Percentiles rank a stretch among this genome's conserved stretches.
phyloP scores from a whole-genome alignment of 352 stramenopile genomes.

The Globisporangium cederbergense region DNA sequence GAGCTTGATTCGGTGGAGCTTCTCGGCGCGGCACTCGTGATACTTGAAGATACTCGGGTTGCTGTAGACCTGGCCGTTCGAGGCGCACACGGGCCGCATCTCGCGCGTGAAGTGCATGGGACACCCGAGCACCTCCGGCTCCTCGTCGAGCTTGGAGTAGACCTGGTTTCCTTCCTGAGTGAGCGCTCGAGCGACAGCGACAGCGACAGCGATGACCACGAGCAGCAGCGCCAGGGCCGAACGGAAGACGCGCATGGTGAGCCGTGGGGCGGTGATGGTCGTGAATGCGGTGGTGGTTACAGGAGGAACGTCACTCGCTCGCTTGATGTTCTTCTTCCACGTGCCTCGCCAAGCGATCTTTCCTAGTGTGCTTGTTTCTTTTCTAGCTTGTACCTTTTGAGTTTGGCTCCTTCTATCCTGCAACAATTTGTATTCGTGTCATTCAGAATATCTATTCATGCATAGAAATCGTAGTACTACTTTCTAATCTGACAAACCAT shows the following conservation, averaged over 20 bases:
- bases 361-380: not conserved
- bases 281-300: not conserved
- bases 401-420: not conserved
- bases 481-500: too few species aligned
- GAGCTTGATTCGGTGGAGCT: slow-evolving; percentile 29
- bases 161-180: not conserved
- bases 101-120: slow-evolving; percentile 44
- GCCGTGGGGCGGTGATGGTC: not conserved
- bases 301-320: not conserved
- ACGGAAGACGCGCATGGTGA: not conserved
- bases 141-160: slow-evolving; percentile 13
- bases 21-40: slow-evolving; percentile 42
- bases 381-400: not conserved
- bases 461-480: too few species aligned
- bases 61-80: slow-evolving; percentile 48
- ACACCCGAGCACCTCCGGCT: slow-evolving; percentile 31
- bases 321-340: not conserved
- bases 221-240: not conserved
- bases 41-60: slow-evolving; percentile 59
- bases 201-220: not conserved
- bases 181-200: not conserved
- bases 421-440: not conserved
- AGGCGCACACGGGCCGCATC: slow-evolving; percentile 45
- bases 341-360: too few species aligned
- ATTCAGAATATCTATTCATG: too few species aligned